Evolutionary conservation across 768 basidiomycete species (phyloP).

Genomic region (Cystobasidiopsis lactophilus): DNA sequence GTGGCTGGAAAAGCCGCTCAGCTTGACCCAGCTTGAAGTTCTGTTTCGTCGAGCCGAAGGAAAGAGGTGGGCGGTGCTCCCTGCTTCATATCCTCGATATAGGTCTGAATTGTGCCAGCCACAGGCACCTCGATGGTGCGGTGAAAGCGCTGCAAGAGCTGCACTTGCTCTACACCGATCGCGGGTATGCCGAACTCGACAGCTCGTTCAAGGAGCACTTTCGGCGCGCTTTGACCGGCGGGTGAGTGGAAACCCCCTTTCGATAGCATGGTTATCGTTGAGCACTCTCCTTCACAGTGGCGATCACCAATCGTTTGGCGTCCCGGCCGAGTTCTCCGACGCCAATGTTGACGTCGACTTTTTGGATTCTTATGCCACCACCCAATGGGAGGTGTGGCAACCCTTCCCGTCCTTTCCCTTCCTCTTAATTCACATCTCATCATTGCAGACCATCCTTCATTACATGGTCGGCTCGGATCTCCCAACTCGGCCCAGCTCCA

Average conservation of each 20-base stretch:
- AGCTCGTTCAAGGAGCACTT: constrained; percentile 54
- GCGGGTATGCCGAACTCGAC: constrained; percentile 30
- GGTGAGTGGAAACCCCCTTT: constrained; percentile 31
- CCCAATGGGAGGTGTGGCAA: constrained; percentile 65
- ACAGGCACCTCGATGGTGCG: constrained; percentile 50
- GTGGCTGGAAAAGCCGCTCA: constrained; percentile 61
- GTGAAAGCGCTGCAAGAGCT: constrained; percentile 41
- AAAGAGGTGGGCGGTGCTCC: constrained; percentile 5
- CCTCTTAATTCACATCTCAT: neutral
- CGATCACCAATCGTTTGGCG: constrained; percentile 37
- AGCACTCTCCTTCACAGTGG: constrained; percentile 12
- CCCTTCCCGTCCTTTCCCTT: neutral
- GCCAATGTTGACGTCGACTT: constrained; percentile 29
- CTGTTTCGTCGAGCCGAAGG: constrained; percentile 6
- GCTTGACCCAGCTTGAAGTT: constrained; percentile 33
- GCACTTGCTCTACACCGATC: constrained; percentile 35
- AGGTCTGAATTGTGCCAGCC: constrained; percentile 1
- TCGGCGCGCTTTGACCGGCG: constrained; percentile 65
- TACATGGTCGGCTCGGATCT: constrained; percentile 89
- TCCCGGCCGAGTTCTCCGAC: constrained; percentile 40
- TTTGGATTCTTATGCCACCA: constrained; percentile 60
- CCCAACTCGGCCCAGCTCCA: constrained; percentile 55
- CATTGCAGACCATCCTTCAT: constrained; percentile 64
- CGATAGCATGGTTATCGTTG: fast-evolving
- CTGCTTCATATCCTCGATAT: neutral